Evolutionary conservation across 306 rosid genomes (phyloP), one percentile per base, ranked within the genome.

Genomic region (Urtica urens): DNA sequence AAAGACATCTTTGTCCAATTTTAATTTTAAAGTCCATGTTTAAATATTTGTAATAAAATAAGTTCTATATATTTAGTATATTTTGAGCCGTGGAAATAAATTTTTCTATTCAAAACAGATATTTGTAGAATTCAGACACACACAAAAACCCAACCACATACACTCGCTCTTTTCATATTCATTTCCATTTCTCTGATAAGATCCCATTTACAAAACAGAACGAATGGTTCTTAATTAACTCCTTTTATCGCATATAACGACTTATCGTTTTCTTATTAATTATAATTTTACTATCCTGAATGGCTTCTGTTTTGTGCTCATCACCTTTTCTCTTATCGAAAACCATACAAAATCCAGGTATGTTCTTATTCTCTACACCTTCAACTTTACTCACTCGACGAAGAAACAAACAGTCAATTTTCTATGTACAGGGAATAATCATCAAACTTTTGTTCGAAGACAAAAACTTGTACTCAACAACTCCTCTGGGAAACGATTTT

Each of bases 231-330:
- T 25, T 5, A 26, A 24, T 16, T 2, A 25, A 15, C 40, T n/a
- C n/a, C n/a, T n/a, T n/a, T n/a, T n/a, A n/a, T n/a, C n/a, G n/a
- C n/a, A n/a, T n/a, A n/a, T n/a, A n/a, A n/a, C n/a, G 22, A 42
- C 23, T 3, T n/a, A 18, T 20, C 20, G 7, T 26, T 19, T 14
- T 23, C 10, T 33, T 20, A 3, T 7, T 6, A n/a, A n/a, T n/a
- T n/a, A n/a, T n/a, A n/a, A n/a, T n/a, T n/a, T n/a, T n/a, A n/a
- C n/a, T 4, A 16, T 16, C 38, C 45, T 35, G 71, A 56, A 79
- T 82, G 96, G 74, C 78, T 14, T 58, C 57, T 42, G 49, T 72
- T 48, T 19, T 71, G 28, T 72, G 59, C 63, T 57, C 50, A 15
- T 49, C 71, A 18, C 51, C 75, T 31, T 22, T 19, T 48, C 31